Percentiles rank a stretch among this genome's conserved stretches.
Evolutionary conservation across 192 early-diverging fungal genomes (phyloP).

Genomic region (Coemansia sp.): DNA sequence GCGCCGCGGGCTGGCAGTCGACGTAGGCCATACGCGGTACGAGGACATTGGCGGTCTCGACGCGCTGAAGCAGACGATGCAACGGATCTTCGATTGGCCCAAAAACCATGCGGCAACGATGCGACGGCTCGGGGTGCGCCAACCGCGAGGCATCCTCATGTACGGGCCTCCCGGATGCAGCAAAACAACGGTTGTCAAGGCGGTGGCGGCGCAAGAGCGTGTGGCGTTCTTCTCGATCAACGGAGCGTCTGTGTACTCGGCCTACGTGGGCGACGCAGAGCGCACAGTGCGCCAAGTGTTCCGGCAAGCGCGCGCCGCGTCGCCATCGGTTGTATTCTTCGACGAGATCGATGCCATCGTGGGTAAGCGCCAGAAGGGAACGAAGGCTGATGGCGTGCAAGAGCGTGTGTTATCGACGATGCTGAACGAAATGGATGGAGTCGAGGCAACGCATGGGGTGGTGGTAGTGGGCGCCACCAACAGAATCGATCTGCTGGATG

Average conservation of each 20-base stretch:
- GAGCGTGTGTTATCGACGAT: constrained; percentile 34
- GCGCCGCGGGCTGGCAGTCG: constrained; percentile 64
- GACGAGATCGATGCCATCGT: constrained; percentile 98
- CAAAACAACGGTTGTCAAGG: constrained; percentile 92
- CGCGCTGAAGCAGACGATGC: constrained; percentile 73
- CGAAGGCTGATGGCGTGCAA: constrained; percentile 55
- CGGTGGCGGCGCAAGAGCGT: constrained; percentile 79
- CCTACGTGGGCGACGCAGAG: constrained; percentile 42
- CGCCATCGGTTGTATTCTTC: constrained; percentile 89
- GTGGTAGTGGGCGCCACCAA: constrained; percentile 99
- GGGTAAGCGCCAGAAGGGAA: constrained; percentile 67
- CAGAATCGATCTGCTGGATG: constrained; percentile 94
- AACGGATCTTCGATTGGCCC: constrained; percentile 91
- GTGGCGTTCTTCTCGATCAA: constrained; percentile 67
- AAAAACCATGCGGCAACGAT: constrained; percentile 67
- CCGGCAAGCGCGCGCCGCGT: constrained; percentile 70
- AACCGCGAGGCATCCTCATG: constrained; percentile 85
- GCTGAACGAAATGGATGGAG: constrained; percentile 83
- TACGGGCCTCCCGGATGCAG: constrained; percentile 98
- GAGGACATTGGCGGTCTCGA: constrained; percentile 86
- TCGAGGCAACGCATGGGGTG: constrained; percentile 88
- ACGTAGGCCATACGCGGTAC: constrained; percentile 67
- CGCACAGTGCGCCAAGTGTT: constrained; percentile 68
- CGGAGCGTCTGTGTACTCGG: constrained; percentile 36
- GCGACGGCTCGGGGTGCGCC: constrained; percentile 71